A percentile compares a stretch with the other conserved stretches of the same genome.
phyloP scores from a whole-genome alignment of 225 moss, liverwort and hornwort genomes.

The Polytrichum commune region DNA sequence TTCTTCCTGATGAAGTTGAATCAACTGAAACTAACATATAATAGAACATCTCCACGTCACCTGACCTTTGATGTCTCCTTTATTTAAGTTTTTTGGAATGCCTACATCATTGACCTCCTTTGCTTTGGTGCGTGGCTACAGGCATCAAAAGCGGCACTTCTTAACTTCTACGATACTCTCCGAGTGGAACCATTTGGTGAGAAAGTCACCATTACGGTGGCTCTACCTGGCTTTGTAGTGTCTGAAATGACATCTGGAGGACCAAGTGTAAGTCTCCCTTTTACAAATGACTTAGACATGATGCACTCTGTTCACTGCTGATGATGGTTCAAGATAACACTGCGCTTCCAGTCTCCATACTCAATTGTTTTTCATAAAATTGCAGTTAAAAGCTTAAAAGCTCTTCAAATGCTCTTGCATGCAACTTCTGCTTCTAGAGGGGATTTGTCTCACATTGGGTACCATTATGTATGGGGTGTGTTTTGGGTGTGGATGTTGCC shows the following conservation, averaged over 20 bases:
- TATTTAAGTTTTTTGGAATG: no score
- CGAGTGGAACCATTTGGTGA: constrained; percentile 32
- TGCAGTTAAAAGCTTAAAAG: not conserved
- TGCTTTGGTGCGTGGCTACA: constrained; percentile 1
- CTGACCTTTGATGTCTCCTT: no score
- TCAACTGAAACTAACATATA: no score
- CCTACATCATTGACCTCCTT: no score
- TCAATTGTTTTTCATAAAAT: not conserved
- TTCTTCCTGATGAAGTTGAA: no score
- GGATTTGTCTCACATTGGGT: no score
- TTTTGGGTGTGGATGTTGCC: no score
- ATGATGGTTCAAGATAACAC: no score
- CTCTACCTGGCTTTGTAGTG: constrained; percentile 38
- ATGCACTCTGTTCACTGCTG: no score
- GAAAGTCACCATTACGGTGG: constrained; percentile 33
- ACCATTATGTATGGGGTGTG: no score
- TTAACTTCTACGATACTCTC: constrained; percentile 45
- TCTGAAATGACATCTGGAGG: constrained; percentile 32
- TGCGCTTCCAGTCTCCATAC: not conserved
- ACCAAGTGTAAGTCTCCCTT: constrained; percentile 22
- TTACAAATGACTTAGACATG: not conserved
- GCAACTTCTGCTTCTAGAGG: not conserved
- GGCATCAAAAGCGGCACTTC: constrained; percentile 47
- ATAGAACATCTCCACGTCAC: no score
- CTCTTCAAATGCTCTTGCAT: not conserved